Conservation (phyloP, 768 basidiomycete genomes). For the Russula griseocarnosa region DNA sequence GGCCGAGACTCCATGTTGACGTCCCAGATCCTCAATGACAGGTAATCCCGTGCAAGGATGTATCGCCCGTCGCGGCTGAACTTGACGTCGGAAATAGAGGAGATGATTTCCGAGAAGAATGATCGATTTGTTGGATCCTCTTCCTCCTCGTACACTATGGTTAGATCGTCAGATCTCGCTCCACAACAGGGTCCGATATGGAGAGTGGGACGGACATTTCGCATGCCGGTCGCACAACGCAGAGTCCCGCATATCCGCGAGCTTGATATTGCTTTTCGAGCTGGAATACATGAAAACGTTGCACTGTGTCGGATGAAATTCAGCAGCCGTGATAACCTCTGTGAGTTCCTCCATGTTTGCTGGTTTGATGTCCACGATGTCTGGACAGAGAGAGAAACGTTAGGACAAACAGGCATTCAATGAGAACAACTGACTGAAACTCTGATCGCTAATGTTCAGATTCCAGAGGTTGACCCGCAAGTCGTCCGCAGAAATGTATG, state of each 20-base stretch:
- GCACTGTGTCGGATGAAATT: conserved; percentile 97
- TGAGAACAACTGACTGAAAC: conserved; percentile 75
- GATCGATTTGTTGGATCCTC: conserved; percentile 96
- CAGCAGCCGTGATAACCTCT: conserved; percentile 99
- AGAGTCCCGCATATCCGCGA: conserved; percentile 98
- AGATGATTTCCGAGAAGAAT: conserved; percentile 99
- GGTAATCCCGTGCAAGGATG: conserved; percentile 94
- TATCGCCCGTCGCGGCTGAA: conserved; percentile 97
- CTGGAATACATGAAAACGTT: conserved; percentile 99
- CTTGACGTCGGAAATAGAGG: conserved; percentile 98
- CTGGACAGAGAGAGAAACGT: conserved; percentile 44
- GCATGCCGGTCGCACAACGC: conserved; percentile 95
- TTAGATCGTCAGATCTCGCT: conserved; percentile 22
- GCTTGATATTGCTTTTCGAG: conserved; percentile 99
- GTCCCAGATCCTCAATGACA: conserved; percentile 99
- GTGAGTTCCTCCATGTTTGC: conserved; percentile 99
- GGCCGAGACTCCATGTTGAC: conserved; percentile 98
- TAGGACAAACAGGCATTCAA: conserved; percentile 5
- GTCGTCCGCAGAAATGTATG: conserved; percentile 99
- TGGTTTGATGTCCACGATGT: conserved; percentile 99
- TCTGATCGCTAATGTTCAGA: conserved; percentile 95
- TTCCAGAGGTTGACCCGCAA: conserved; percentile 98
- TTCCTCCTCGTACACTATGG: conserved; percentile 93
- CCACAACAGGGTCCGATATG: conserved; percentile 9
- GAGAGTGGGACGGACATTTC: conserved; percentile 64